phyloP scores from a whole-genome alignment of 2,329 filamentous ascomycete genomes.

The Xylaria sp. region DNA sequence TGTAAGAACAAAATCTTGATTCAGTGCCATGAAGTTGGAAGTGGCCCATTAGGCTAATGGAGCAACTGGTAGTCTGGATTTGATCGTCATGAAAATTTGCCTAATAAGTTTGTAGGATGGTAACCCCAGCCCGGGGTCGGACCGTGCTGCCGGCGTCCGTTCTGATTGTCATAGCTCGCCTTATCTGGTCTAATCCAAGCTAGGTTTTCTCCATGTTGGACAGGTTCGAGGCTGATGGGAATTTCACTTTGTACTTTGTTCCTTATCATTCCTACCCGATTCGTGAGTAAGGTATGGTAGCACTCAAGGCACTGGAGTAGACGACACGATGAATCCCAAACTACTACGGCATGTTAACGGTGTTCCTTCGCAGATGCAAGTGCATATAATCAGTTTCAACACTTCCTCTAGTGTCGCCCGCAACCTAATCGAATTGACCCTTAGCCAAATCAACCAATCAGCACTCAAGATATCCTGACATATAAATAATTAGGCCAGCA shows the following conservation, averaged over 20 bases:
- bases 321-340: slow-evolving; percentile 7
- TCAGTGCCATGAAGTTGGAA: slow-evolving; percentile 13
- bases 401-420: too few species aligned
- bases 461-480: too few species aligned
- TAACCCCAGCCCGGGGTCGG: slow-evolving; percentile 11
- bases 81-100: slow-evolving; percentile 23
- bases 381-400: not conserved
- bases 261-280: slow-evolving; percentile 10
- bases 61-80: slow-evolving; percentile 1
- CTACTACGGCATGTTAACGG: not conserved
- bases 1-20: slow-evolving; percentile 25
- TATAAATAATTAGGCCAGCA: too few species aligned
- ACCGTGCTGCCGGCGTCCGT: slow-evolving; percentile 16
- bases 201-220: not conserved
- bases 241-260: not conserved
- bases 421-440: too few species aligned
- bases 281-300: slow-evolving; percentile 15
- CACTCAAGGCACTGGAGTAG: slow-evolving; percentile 2
- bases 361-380: slow-evolving; percentile 13
- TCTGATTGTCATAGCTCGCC: not conserved
- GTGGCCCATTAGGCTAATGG: slow-evolving; percentile 18
- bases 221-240: slow-evolving; percentile 11
- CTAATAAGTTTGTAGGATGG: slow-evolving; percentile 5
- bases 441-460: too few species aligned
- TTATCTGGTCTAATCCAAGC: not conserved